Evolutionary conservation across 1,284 basidiomycete species (phyloP).

Genomic region (Cutaneotrichosporon cyanovorans): DNA sequence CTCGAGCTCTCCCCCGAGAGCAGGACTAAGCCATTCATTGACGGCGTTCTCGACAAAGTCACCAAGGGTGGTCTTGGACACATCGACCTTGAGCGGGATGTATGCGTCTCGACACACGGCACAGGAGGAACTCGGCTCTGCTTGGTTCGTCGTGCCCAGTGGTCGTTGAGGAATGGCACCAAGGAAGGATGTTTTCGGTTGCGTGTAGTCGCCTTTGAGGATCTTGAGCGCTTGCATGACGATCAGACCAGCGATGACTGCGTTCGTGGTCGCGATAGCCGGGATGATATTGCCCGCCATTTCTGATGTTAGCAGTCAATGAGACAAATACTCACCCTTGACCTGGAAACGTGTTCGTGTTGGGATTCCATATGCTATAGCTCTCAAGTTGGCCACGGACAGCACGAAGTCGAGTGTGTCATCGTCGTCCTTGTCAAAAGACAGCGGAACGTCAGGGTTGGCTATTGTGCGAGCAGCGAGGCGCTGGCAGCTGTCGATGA

Average conservation of each 20-base stretch:
- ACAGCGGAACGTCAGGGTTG: constrained; percentile 64
- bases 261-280: constrained; percentile 97
- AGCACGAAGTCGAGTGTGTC: constrained; percentile 96
- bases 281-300: constrained; percentile 99
- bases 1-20: constrained; percentile 56
- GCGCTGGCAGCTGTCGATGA: constrained; percentile 70
- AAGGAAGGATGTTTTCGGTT: constrained; percentile 25
- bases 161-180: not conserved
- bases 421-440: constrained; percentile 97
- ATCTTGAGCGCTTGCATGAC: constrained; percentile 85
- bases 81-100: constrained; percentile 62
- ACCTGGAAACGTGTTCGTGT: constrained; percentile 91
- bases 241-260: constrained; percentile 88
- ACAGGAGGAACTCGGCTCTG: constrained; percentile 65
- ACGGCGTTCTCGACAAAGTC: constrained; percentile 62
- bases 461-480: constrained; percentile 65
- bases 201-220: constrained; percentile 51
- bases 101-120: constrained; percentile 84
- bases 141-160: constrained; percentile 42
- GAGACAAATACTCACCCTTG: constrained; percentile 58
- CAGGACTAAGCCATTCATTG: constrained; percentile 27
- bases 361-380: constrained; percentile 79
- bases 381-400: constrained; percentile 85
- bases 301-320: constrained; percentile 52
- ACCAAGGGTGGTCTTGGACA: constrained; percentile 58